Conservation (phyloP, 345 rosid species). For the Populus deltoides region DNA sequence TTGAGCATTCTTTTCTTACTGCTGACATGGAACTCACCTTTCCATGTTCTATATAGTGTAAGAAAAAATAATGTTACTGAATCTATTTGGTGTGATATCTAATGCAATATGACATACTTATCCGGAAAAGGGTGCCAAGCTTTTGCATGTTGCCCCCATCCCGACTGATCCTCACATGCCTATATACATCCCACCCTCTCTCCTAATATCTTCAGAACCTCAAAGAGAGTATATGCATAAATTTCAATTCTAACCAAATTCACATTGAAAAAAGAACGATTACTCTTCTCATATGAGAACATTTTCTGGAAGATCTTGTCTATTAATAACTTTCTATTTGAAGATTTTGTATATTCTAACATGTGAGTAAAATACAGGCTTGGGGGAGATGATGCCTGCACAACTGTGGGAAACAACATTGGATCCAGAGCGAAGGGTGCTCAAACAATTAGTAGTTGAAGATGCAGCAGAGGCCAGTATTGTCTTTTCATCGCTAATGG, state of each 20-base stretch:
- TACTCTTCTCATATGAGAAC: too few relatives aligned
- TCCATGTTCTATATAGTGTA: not conserved
- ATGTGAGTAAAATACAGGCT: slow-evolving; percentile 43
- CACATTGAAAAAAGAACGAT: too few relatives aligned
- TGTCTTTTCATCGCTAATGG: slow-evolving; percentile 91
- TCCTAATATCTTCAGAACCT: not conserved
- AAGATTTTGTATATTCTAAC: not conserved
- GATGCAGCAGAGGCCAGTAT: slow-evolving; percentile 75
- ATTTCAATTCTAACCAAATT: not conserved
- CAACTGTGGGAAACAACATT: slow-evolving; percentile 98
- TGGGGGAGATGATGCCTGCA: slow-evolving; percentile 98
- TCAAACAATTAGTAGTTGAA: slow-evolving; percentile 77
- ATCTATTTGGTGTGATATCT: not conserved
- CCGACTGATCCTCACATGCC: not conserved
- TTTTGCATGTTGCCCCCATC: too few relatives aligned
- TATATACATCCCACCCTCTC: not conserved
- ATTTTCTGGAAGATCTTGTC: too few relatives aligned
- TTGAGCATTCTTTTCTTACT: not conserved
- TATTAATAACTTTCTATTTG: too few relatives aligned
- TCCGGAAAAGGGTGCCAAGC: not conserved
- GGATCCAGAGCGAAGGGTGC: slow-evolving; percentile 78
- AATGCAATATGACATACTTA: not conserved
- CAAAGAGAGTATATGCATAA: not conserved
- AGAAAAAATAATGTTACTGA: not conserved
- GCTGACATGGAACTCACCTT: not conserved